Percentiles rank a stretch among this genome's conserved stretches.
These are phyloP conservation scores for Globisporangium spinosum DNA, from an alignment of 352 stramenopile species.

Conservation along the genomic window DNA sequence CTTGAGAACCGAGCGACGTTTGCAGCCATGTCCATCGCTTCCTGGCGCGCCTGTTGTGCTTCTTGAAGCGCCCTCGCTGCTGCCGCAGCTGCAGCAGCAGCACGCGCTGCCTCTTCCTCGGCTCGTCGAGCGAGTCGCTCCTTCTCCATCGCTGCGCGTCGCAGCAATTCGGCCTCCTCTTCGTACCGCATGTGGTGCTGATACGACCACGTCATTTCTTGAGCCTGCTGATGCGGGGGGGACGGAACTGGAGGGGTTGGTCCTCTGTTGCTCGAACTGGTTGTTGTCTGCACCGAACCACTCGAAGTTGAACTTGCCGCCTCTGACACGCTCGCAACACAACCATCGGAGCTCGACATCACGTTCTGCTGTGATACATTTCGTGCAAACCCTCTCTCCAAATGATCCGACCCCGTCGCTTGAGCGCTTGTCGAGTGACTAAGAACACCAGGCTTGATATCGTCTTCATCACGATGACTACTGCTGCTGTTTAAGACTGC, in stretches of 20 bases:
- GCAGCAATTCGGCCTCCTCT: slow-evolving; percentile 71
- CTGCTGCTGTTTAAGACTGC: slow-evolving; percentile 17
- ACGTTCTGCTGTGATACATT: slow-evolving; percentile 8
- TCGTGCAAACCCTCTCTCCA: slow-evolving; percentile 2
- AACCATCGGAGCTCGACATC: slow-evolving; percentile 7
- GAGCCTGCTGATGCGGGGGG: slow-evolving; percentile 20
- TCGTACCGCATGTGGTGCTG: slow-evolving; percentile 68
- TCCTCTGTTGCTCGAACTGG: slow-evolving; percentile 14
- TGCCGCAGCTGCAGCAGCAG: slow-evolving; percentile 59
- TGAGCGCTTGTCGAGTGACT: neutral
- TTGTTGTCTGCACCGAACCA: slow-evolving; percentile 3
- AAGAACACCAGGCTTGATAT: neutral
- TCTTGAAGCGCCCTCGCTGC: slow-evolving; percentile 73
- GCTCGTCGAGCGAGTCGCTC: slow-evolving; percentile 58
- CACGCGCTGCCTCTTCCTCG: slow-evolving; percentile 77
- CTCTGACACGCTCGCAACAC: neutral
- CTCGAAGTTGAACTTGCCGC: slow-evolving; percentile 1
- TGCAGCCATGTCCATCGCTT: slow-evolving; percentile 82
- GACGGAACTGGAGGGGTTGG: slow-evolving; percentile 6
- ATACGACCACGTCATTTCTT: slow-evolving; percentile 73
- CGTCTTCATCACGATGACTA: slow-evolving; percentile 12
- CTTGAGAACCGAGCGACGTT: slow-evolving; percentile 68
- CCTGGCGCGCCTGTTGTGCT: slow-evolving; percentile 67
- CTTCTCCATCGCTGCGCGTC: slow-evolving; percentile 56
- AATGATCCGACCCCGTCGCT: neutral